Conservation (phyloP, 2,329 filamentous ascomycete genomes). For the Coniochaeta pulveracea region DNA sequence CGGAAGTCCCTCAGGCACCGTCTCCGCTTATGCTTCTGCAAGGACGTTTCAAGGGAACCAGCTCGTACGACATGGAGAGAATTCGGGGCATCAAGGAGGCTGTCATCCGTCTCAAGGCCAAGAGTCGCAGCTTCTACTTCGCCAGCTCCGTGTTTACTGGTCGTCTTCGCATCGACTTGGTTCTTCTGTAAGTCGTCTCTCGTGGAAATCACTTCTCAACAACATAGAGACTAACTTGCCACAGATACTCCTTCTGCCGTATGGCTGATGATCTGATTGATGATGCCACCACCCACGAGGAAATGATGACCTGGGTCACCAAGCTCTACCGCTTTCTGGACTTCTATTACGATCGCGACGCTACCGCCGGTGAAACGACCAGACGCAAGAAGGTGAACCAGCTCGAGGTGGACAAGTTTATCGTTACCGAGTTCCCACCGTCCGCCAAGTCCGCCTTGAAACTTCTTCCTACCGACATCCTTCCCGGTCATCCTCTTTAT, state of each 20-base stretch:
- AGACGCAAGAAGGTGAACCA: background rate
- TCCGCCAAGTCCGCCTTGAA: slow-evolving; percentile 41
- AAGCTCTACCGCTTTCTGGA: slow-evolving; percentile 48
- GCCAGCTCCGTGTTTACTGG: slow-evolving; percentile 60
- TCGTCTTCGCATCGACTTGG: slow-evolving; percentile 54
- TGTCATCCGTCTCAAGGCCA: slow-evolving; percentile 42
- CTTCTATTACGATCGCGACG: slow-evolving; percentile 29
- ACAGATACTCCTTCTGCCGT: slow-evolving; percentile 60
- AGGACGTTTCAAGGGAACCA: slow-evolving; percentile 33
- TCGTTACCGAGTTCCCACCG: slow-evolving; percentile 38
- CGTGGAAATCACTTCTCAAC: slow-evolving; percentile 7
- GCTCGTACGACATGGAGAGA: slow-evolving; percentile 43
- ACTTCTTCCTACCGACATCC: slow-evolving; percentile 44
- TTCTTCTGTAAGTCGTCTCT: slow-evolving; percentile 39
- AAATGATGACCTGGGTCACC: slow-evolving; percentile 45
- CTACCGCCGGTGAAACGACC: slow-evolving; percentile 12
- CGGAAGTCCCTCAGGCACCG: slow-evolving; percentile 33
- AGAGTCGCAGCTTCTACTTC: slow-evolving; percentile 65
- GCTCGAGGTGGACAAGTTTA: slow-evolving; percentile 18
- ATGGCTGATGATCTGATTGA: slow-evolving; percentile 66
- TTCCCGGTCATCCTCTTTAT: slow-evolving; percentile 48
- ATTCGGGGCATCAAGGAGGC: slow-evolving; percentile 49
- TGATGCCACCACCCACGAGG: slow-evolving; percentile 38
- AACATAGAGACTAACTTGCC: background rate
- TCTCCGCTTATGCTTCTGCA: slow-evolving; percentile 36